Evolutionary conservation across 352 stramenopile genomes (phyloP), one percentile per base, ranked within the genome.

Genomic region (Pythium grandisporangium): DNA sequence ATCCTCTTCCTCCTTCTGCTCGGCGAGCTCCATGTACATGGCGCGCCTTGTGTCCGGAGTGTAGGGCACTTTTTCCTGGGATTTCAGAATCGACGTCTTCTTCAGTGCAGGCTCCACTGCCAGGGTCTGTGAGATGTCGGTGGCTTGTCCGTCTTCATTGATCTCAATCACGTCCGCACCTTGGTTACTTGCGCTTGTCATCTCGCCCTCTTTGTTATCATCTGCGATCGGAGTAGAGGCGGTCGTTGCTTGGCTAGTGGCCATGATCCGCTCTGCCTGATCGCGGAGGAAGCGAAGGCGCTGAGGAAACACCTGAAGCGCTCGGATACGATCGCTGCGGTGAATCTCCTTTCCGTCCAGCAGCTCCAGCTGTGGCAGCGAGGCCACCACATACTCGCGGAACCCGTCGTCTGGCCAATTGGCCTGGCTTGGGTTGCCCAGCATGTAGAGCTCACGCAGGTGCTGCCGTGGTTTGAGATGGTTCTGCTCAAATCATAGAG

Each of bases 371-470:
- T 91, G 83, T 19, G 87, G 79, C 27, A 98, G 56, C 11, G 62
- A 79, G 2, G 82, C 75, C 48, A 97, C 75, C 5, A 97, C 69
- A 51, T 93, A 97, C 22, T 81, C 53, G 12, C 69, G 62, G 37
- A 88, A 93, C 0, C 69, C 75, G n/a, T n/a, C n/a, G 1, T 61
- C 61, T 24, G 70, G 55, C 80, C 83, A 92, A 32, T 86, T 63
- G 14, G 61, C 61, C 52, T 96, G 77, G 24, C 63, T 78, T 22
- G 93, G 93, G 66, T 98, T 98, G 2, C 93, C 91, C 16, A 97
- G 79, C 62, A 97, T 80, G 61, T 94, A 97, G n/a, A 98, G 68
- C 49, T 97, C 93, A 34, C 67, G 57, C n/a, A 98, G 67, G 39
- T 91, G 71, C n/a, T 53, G 30, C 41, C 90, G 70, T 5, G 56